Evolutionary conservation across 1,139 yeast genomes (phyloP).

Genomic region (Suhomyces wounanorum): DNA sequence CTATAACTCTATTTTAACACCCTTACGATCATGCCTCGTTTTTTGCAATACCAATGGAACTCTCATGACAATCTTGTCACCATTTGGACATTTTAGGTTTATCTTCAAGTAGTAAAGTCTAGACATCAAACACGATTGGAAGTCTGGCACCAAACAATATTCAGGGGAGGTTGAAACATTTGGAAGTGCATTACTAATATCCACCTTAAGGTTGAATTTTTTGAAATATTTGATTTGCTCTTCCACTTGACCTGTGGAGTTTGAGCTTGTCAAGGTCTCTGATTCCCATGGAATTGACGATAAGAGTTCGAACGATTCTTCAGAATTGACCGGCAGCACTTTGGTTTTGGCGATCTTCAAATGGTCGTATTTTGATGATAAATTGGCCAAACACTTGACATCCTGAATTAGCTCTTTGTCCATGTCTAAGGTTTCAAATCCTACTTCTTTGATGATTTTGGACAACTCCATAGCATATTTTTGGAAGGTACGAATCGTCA

Average conservation of each 20-base stretch:
- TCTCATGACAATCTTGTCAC: slow-evolving; percentile 30
- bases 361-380: slow-evolving; percentile 29
- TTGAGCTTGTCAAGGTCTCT: slow-evolving; percentile 17
- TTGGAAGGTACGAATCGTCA: slow-evolving; percentile 36
- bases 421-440: slow-evolving; percentile 27
- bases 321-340: slow-evolving; percentile 12
- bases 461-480: slow-evolving; percentile 34
- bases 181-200: slow-evolving; percentile 20
- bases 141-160: slow-evolving; percentile 42
- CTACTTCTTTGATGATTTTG: slow-evolving; percentile 28
- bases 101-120: slow-evolving; percentile 38
- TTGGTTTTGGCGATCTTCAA: slow-evolving; percentile 22
- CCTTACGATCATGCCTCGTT: neutral
- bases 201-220: slow-evolving; percentile 25
- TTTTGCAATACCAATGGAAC: slow-evolving; percentile 35
- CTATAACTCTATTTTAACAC: slow-evolving; percentile 2
- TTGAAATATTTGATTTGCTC: slow-evolving; percentile 23
- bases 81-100: slow-evolving; percentile 31
- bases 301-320: slow-evolving; percentile 8
- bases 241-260: slow-evolving; percentile 16
- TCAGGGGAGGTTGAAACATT: slow-evolving; percentile 16
- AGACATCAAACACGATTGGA: slow-evolving; percentile 39
- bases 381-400: slow-evolving; percentile 38
- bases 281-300: slow-evolving; percentile 27
- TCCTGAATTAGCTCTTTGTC: slow-evolving; percentile 30